These are phyloP conservation scores for Aureobasidium sp. DNA, from an alignment of 2,329 filamentous ascomycete species.

Conservation along the genomic window DNA sequence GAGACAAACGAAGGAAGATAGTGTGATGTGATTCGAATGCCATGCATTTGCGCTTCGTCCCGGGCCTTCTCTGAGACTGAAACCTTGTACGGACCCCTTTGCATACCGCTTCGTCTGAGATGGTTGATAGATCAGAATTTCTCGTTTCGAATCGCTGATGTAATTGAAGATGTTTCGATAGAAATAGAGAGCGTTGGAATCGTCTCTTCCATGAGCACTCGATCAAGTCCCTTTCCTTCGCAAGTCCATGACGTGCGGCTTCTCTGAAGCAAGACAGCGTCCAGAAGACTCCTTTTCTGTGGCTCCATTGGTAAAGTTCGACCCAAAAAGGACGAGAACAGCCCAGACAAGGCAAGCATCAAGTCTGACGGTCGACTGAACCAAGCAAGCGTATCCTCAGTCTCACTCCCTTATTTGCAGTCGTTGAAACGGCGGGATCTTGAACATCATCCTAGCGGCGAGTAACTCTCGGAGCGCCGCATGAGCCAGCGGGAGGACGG, in stretches of 20 bases:
- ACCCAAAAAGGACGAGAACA: background rate
- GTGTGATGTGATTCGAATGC: conserved; percentile 11
- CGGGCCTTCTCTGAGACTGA: conserved; percentile 9
- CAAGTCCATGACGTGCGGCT: background rate
- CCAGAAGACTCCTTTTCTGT: background rate
- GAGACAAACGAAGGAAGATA: background rate
- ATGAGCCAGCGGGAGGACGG: conserved; percentile 6
- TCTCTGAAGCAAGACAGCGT: background rate
- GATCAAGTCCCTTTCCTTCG: background rate
- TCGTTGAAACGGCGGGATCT: conserved; percentile 2
- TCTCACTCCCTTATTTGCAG: background rate
- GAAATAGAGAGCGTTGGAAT: conserved; percentile 4
- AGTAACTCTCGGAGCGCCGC: background rate
- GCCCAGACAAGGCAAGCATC: background rate
- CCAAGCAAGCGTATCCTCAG: background rate
- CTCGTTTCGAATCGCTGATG: background rate
- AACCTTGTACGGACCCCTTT: conserved; percentile 5
- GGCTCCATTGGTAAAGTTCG: background rate
- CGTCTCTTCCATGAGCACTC: background rate
- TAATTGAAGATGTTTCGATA: background rate
- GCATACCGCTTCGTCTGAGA: background rate
- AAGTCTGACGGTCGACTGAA: background rate
- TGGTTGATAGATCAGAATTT: conserved; percentile 1
- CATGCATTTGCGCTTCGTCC: conserved; percentile 11
- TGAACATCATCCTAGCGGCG: conserved; percentile 1